Conservation (phyloP, 2,329 filamentous ascomycete genomes). For the Decorospora gaudefroyi region DNA sequence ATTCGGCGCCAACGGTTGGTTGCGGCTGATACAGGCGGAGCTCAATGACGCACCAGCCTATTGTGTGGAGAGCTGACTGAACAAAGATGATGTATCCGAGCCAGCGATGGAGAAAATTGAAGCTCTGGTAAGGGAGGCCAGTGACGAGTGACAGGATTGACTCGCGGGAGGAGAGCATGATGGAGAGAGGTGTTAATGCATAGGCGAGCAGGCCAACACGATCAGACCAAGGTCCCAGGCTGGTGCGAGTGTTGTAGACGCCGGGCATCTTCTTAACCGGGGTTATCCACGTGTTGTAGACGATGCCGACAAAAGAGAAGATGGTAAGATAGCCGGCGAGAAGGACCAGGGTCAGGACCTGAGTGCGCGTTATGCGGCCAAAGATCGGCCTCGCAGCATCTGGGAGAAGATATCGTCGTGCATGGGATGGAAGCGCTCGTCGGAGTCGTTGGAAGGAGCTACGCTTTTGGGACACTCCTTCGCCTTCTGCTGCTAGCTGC, state of each 20-base stretch:
- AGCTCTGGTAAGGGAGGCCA: conserved; percentile 71
- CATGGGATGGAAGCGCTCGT: conserved; percentile 49
- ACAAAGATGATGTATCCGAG: conserved; percentile 72
- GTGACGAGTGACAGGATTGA: conserved; percentile 71
- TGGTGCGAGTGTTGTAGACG: conserved; percentile 66
- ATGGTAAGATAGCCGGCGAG: conserved; percentile 66
- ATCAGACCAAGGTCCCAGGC: conserved; percentile 70
- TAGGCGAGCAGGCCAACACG: conserved; percentile 73
- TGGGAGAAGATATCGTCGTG: conserved; percentile 62
- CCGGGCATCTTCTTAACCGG: conserved; percentile 62
- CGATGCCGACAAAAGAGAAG: conserved; percentile 67
- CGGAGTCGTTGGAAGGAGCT: conserved; percentile 33
- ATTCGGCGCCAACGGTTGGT: conserved; percentile 60
- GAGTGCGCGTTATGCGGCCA: conserved; percentile 69
- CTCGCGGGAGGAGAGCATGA: conserved; percentile 70
- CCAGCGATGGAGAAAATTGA: conserved; percentile 71
- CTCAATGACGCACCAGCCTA: conserved; percentile 72
- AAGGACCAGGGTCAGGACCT: conserved; percentile 64
- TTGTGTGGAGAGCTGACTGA: conserved; percentile 70
- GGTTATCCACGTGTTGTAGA: conserved; percentile 70
- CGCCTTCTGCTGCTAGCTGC: conserved; percentile 27
- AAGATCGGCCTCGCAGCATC: conserved; percentile 64
- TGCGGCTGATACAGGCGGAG: conserved; percentile 71
- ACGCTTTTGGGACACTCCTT: conserved; percentile 30
- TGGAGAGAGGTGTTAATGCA: conserved; percentile 71